These are phyloP conservation scores for Ajuga reptans DNA, from an alignment of 305 asterid genomes.

Conservation along the genomic window DNA sequence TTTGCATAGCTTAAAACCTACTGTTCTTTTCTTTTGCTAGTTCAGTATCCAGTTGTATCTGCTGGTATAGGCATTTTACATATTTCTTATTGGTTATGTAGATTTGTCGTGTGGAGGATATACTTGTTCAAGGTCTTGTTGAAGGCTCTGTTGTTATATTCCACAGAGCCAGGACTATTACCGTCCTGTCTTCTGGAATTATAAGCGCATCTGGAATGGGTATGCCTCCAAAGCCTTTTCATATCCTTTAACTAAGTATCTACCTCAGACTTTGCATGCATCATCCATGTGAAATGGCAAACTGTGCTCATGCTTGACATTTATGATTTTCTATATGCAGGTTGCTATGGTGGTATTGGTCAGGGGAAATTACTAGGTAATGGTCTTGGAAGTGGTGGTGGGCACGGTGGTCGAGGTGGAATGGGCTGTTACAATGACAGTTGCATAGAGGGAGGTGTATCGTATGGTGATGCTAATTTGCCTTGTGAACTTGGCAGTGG, in stretches of 20 bases:
- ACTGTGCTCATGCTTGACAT: background rate
- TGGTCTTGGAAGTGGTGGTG: constrained; percentile 76
- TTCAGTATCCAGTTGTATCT: background rate
- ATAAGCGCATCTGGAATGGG: constrained; percentile 82
- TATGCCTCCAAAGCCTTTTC: constrained; percentile 21
- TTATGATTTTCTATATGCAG: constrained; percentile 34
- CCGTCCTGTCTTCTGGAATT: constrained; percentile 50
- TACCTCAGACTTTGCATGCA: constrained; percentile 6
- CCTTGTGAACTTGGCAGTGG: constrained; percentile 93
- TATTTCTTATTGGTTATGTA: constrained; percentile 23
- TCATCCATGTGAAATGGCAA: background rate
- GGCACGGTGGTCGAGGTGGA: constrained; percentile 86
- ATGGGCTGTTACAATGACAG: constrained; percentile 52
- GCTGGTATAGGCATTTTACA: background rate
- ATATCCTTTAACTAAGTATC: background rate
- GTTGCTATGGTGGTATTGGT: constrained; percentile 73
- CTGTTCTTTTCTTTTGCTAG: background rate
- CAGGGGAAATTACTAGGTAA: constrained; percentile 43
- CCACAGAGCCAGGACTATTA: constrained; percentile 65
- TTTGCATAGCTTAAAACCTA: background rate
- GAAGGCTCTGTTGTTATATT: constrained; percentile 85
- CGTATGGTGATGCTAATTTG: constrained; percentile 59
- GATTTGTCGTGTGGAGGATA: constrained; percentile 88
- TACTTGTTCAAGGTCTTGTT: constrained; percentile 68
- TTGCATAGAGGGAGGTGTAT: constrained; percentile 59